phyloP scores from a whole-genome alignment of 441 rosid genomes.

The Brassica hybrid region DNA sequence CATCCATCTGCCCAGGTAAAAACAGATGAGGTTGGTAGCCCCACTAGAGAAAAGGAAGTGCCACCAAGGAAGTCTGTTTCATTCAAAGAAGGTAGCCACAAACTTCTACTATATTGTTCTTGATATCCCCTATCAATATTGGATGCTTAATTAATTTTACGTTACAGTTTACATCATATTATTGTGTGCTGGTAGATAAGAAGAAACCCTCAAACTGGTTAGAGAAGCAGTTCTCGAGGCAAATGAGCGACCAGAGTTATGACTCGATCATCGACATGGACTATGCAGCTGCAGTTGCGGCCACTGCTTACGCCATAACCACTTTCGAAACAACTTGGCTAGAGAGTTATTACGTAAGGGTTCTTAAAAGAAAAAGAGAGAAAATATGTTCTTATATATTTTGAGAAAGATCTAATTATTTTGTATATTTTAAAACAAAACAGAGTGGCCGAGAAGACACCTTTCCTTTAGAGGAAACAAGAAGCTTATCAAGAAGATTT shows the following conservation, averaged over 20 bases:
- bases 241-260: conserved; percentile 49
- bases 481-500: conserved; percentile 38
- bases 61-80: conserved; percentile 50
- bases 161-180: neutral
- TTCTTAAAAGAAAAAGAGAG: conserved; percentile 3
- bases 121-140: neutral
- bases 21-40: conserved; percentile 32
- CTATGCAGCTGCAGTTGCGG: conserved; percentile 68
- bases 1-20: conserved; percentile 20
- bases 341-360: conserved; percentile 26
- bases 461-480: conserved; percentile 39
- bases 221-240: conserved; percentile 54
- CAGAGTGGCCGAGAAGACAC: conserved; percentile 36
- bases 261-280: conserved; percentile 47
- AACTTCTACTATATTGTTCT: neutral
- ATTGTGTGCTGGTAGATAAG: conserved; percentile 56
- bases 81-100: conserved; percentile 58
- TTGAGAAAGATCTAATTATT: neutral
- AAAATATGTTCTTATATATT: neutral
- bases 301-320: conserved; percentile 68
- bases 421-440: neutral
- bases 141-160: conserved; percentile 13
- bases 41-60: conserved; percentile 38
- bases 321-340: conserved; percentile 42
- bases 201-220: conserved; percentile 63